phyloP scores from a whole-genome alignment of 1,284 basidiomycete species.

The Anthracocystis walkeri region DNA sequence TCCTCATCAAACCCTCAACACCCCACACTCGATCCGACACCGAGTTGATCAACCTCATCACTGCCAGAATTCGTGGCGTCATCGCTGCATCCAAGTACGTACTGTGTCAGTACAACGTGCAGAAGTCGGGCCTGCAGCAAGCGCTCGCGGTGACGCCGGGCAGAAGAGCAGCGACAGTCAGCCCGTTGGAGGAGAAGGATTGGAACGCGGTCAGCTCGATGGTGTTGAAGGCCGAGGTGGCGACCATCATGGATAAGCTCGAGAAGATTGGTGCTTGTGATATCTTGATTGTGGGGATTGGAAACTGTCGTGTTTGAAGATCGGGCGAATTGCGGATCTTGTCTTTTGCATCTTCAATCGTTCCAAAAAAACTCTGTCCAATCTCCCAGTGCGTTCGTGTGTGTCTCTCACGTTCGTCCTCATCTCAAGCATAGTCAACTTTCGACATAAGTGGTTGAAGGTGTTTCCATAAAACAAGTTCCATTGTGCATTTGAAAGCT shows the following conservation, averaged over 20 bases:
- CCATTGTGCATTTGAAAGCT: neutral
- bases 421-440: too few relatives aligned
- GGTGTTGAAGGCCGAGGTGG: slow-evolving; percentile 87
- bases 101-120: slow-evolving; percentile 91
- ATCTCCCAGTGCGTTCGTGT: too few relatives aligned
- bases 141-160: slow-evolving; percentile 88
- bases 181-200: slow-evolving; percentile 80
- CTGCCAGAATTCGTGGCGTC: slow-evolving; percentile 89
- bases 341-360: too few relatives aligned
- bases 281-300: slow-evolving; percentile 86
- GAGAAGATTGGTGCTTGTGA: slow-evolving; percentile 87
- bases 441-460: neutral
- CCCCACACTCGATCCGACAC: slow-evolving; percentile 76
- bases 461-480: neutral
- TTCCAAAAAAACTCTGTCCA: too few relatives aligned
- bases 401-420: neutral
- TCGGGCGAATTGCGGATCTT: too few relatives aligned
- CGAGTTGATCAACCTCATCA: slow-evolving; percentile 81
- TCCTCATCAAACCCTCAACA: slow-evolving; percentile 85
- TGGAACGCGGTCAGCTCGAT: slow-evolving; percentile 95
- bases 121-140: slow-evolving; percentile 75
- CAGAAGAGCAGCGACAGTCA: slow-evolving; percentile 88
- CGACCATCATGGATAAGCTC: slow-evolving; percentile 89
- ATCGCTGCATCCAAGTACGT: slow-evolving; percentile 90
- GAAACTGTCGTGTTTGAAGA: slow-evolving; percentile 96